Evolutionary conservation across 225 moss, liverwort and hornwort species (phyloP), one percentile per base, ranked within the genome.

Genomic region (Climacium dendroides): DNA sequence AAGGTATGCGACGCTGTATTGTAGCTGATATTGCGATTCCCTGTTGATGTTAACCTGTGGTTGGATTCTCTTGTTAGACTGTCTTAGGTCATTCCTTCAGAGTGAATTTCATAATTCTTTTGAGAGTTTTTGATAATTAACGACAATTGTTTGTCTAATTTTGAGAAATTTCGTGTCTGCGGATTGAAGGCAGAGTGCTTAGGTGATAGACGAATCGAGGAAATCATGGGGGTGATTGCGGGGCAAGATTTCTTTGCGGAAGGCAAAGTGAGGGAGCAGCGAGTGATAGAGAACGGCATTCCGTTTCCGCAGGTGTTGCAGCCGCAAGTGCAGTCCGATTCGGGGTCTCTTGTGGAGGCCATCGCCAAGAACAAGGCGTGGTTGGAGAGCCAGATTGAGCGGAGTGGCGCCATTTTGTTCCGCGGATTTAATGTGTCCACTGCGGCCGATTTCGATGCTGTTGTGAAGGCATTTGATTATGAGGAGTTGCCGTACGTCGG

Each of bases 401-500:
- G 91, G 85, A 96, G 91, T 80, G 93, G 96, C 22, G 99, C 92
- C 8, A 89, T 99, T 87, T 83, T 99, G 45, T 92, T 99, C 28
- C 96, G 99, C 18, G 97, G 96, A 9, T 99, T 99, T 43, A 82
- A 90, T 85, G 91, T 99, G 75, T 78, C 93, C 65, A 90, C 95
- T 71, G 96, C 99, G 11, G 90, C 92, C 20, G 99, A 96, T 89
- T 99, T 99, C 45, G 95, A 99, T 85, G 89, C 92, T 18, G 94
- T 97, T 47, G 96, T 99, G 74, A 94, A 94, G 89, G 99, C 97
- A 11, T 91, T 99, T 34, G 96, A 92, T 58, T 99, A 97, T 55
- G 90, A 92, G 17, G 95, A 99, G 78, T 88, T 99, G 25, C 99
- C 97, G 24, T 99, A 99, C 45, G 96, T 99, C n/a, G 99, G 99